phyloP scores from a whole-genome alignment of 176 grass and related monocot species.

The Puya raimondii region DNA sequence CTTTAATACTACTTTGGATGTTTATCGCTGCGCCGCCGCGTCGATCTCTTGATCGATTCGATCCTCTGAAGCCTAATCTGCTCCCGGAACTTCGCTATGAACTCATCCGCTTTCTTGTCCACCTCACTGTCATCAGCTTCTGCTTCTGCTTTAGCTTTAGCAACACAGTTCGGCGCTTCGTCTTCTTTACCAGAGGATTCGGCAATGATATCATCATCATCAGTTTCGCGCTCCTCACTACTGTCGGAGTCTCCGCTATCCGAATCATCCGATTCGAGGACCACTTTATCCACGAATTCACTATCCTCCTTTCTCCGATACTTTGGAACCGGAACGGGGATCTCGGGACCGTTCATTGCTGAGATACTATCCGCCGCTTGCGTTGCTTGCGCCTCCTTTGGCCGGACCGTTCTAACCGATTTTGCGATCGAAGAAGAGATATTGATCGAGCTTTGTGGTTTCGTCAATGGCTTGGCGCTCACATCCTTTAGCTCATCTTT shows the following conservation, averaged over 20 bases:
- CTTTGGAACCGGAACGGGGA: too few species aligned
- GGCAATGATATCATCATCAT: conserved; percentile 11
- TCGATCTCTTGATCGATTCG: conserved; percentile 68
- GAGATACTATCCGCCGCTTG: too few species aligned
- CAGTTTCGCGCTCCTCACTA: neutral
- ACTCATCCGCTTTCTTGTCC: conserved; percentile 92
- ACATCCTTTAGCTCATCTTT: conserved; percentile 67
- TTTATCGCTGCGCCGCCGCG: conserved; percentile 40
- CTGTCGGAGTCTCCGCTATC: conserved; percentile 50
- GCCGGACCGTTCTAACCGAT: conserved; percentile 52
- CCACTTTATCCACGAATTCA: conserved; percentile 25
- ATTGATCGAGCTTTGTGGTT: conserved; percentile 37
- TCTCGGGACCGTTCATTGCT: too few species aligned
- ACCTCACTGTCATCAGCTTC: conserved; percentile 75
- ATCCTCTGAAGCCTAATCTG: conserved; percentile 89
- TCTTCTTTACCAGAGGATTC: conserved; percentile 31
- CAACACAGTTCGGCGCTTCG: neutral
- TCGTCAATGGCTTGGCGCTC: conserved; percentile 30
- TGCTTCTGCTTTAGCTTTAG: conserved; percentile 17
- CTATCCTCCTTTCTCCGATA: too few species aligned
- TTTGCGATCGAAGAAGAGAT: conserved; percentile 24
- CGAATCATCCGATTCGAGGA: conserved; percentile 36
- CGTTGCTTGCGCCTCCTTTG: conserved; percentile 20
- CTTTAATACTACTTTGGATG: conserved; percentile 34
- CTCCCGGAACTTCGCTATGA: conserved; percentile 84